Base-by-base conservation (phyloP, 2,329 filamentous ascomycete genomes). In the Aspergillus japonicus region DNA sequence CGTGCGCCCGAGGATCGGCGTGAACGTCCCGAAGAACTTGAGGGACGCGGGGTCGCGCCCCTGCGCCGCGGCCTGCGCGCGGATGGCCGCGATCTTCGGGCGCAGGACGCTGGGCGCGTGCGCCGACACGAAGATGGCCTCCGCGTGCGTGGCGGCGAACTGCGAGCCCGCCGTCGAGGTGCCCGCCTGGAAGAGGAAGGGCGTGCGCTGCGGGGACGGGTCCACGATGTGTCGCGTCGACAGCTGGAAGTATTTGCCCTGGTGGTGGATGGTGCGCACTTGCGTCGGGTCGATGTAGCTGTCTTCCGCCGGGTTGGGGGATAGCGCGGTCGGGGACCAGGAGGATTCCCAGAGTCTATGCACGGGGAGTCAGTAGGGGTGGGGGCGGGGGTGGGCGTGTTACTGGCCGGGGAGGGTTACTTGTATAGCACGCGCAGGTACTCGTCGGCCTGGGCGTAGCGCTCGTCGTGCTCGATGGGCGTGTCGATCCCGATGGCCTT, bases 341-440 rank as follows among this genome's bases (percentile, higher is more conserved):
- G 82, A 85, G 1, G 80, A 76, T 70, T 84, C 81, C 81, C 81
- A 83, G 0, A 84, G 74, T 61, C 81, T 83, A 49, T 4, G 3
- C 50, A 8, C n/a, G 6, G 44, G 44, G 47, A 7, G 7, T 33
- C 11, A 26, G 21, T 35, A 52, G 8, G 5, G 33, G 35, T 50
- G 6, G 8, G 16, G 51, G 39, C 0, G 49, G 31, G n/a, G 0
- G 21, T 23, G 23, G 23, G 23, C 23, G 2, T 3, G 23, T 2
- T 2, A 4, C 23, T 23, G 23, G 21, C 21, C 21, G 14, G 42
- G 19, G 39, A 19, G n/a, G 58, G 59, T 51, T 69, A 84, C 81
- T 88, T 88, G 71, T 89, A 89, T 4, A 88, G 71, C 0, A 88
- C 82, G 1, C 80, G 72, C 26, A 88, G 72, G 64, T 87, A 88